Evolutionary conservation across 495 filamentous ascomycete genomes (phyloP).

Genomic region (Polyplosphaeria fusca): DNA sequence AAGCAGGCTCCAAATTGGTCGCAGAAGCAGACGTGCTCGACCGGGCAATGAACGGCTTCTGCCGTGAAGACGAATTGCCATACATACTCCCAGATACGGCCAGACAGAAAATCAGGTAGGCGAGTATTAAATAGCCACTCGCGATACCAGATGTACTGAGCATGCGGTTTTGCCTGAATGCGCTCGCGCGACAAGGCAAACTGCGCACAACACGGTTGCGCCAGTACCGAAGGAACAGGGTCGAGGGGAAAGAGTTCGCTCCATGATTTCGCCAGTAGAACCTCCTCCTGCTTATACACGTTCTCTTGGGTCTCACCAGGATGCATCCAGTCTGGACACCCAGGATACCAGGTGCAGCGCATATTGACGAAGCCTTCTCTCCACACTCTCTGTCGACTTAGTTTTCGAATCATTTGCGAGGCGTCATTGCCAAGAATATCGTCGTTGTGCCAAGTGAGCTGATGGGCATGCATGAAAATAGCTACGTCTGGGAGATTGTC

Average conservation of each 20-base stretch:
- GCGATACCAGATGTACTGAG: slow-evolving; percentile 60
- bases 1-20: slow-evolving; percentile 79
- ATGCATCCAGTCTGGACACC: slow-evolving; percentile 57
- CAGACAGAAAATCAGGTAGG: slow-evolving; percentile 63
- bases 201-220: slow-evolving; percentile 60
- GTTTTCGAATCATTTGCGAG: slow-evolving; percentile 44
- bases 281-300: slow-evolving; percentile 59
- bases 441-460: slow-evolving; percentile 65
- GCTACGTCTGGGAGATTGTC: slow-evolving; percentile 62
- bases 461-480: slow-evolving; percentile 69
- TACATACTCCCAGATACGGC: slow-evolving; percentile 72
- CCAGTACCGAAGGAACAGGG: slow-evolving; percentile 53
- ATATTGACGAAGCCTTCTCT: slow-evolving; percentile 52
- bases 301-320: slow-evolving; percentile 53
- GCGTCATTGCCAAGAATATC: slow-evolving; percentile 45
- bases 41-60: slow-evolving; percentile 57
- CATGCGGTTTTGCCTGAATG: slow-evolving; percentile 53
- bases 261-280: slow-evolving; percentile 47
- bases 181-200: slow-evolving; percentile 50
- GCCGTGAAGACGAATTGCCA: slow-evolving; percentile 69
- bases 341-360: slow-evolving; percentile 52
- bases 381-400: slow-evolving; percentile 45
- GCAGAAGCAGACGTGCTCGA: slow-evolving; percentile 69
- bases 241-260: slow-evolving; percentile 46
- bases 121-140: slow-evolving; percentile 67